Base-by-base conservation (phyloP, 2,329 filamentous ascomycete species). In the Fusarium nodosum region DNA sequence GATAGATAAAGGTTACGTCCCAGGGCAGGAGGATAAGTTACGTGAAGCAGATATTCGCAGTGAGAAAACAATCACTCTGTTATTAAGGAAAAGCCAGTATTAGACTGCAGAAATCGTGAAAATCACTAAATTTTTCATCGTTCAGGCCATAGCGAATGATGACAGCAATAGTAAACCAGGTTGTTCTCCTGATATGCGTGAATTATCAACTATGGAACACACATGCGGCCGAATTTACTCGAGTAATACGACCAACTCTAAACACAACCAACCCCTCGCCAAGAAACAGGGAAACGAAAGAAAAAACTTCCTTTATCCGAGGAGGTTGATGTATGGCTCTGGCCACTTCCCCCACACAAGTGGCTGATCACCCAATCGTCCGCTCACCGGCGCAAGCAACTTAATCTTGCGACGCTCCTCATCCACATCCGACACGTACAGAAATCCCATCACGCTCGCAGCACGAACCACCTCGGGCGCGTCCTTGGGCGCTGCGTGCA, bases 401-500 rank as follows among this genome's bases (percentile, higher is more conserved):
- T 93, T 91, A 33, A 97, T 84, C 77, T 92, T 92, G 71, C 89
- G 89, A 78, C 92, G 92, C 72, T 91, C 90, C 76, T 93, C 92
- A 75, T 99, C 94, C 6, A 98, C 93, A 66, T 97, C 93, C 1
- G 93, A 91, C 18, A 98, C 92, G 75, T 97, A 97, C 31, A 97
- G 87, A 76, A 97, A 99, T 0, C 96, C 96, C 86, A 97, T 91
- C 31, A 98, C 90, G 58, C 91, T 91, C 10, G 94, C 90, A 72
- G 94, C 91, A 15, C 93, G 87, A 45, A 98, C 90, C 2, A 88
- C 86, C 48, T 93, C 89, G 9, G 91, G 86, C 1, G 87, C 82
- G 64, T 96, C 93, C 47, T 87, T 89, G 0, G 87, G 80, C 3
- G 88, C 86, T 46, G 92, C 93, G 76, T 94, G 90, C 79, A 97